These are phyloP conservation scores for Coprinopsis sp. DNA, from an alignment of 768 basidiomycete species.

Conservation along the genomic window DNA sequence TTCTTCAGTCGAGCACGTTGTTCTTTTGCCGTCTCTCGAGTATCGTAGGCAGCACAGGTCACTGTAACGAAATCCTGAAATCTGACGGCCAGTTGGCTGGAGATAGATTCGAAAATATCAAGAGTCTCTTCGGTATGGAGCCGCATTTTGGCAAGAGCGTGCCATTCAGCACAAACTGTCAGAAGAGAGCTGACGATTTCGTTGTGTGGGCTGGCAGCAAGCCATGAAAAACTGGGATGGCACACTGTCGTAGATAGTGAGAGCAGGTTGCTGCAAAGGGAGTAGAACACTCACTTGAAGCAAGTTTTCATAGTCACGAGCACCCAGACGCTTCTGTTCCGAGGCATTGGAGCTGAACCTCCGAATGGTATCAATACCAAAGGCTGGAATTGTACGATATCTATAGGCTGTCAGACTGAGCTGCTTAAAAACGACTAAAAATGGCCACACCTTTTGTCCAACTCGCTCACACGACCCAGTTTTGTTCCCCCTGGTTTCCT, in stretches of 20 bases:
- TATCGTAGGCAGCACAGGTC: neutral
- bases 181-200: conserved; percentile 19
- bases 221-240: conserved; percentile 28
- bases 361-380: conserved; percentile 25
- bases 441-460: conserved; percentile 20
- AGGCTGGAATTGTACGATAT: conserved; percentile 16
- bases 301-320: conserved; percentile 32
- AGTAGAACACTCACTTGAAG: conserved; percentile 24
- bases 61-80: conserved; percentile 14
- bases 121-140: conserved; percentile 29
- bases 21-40: neutral
- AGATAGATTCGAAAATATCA: conserved; percentile 19
- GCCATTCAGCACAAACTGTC: conserved; percentile 23
- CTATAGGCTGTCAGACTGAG: neutral
- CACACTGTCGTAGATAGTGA: conserved; percentile 15
- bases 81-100: conserved; percentile 17
- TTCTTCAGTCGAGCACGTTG: neutral
- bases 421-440: neutral
- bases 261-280: conserved; percentile 4
- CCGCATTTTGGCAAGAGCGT: conserved; percentile 27
- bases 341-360: conserved; percentile 25
- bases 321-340: conserved; percentile 26
- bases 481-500: too few species aligned
- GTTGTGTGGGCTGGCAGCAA: conserved; percentile 27
- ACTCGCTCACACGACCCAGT: conserved; percentile 12